phyloP scores from a whole-genome alignment of 163 green algal genomes.

The Prototheca cutis region DNA sequence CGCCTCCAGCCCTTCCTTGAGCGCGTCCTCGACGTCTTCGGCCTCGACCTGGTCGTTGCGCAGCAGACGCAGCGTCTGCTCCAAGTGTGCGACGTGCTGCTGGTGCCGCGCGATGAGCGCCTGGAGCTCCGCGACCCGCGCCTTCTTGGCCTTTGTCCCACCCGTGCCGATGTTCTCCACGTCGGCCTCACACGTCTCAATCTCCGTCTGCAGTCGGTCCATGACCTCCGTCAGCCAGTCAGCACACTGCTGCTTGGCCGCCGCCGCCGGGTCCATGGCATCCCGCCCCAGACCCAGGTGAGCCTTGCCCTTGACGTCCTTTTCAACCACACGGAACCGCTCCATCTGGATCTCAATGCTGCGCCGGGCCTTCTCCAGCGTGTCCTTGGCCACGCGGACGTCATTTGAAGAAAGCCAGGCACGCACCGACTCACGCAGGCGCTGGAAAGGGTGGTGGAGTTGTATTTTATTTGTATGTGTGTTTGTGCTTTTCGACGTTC shows the following conservation, averaged over 20 bases:
- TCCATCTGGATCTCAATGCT: constrained; percentile 4
- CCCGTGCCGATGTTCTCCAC: constrained; percentile 56
- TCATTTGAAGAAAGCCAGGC: not conserved
- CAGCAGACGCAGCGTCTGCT: constrained; percentile 85
- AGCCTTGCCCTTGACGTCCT: not conserved
- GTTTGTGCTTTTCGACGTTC: no score
- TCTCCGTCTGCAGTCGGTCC: constrained; percentile 1
- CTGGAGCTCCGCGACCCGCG: constrained; percentile 63
- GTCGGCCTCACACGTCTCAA: constrained; percentile 79
- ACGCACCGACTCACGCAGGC: not conserved
- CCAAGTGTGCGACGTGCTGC: constrained; percentile 75
- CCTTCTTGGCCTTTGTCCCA: constrained; percentile 45
- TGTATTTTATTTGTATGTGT: no score
- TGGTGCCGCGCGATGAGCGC: constrained; percentile 71
- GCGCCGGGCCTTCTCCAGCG: not conserved
- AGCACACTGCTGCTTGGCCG: not conserved
- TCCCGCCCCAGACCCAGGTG: not conserved
- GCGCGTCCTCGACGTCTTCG: constrained; percentile 24
- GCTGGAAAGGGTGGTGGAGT: no score
- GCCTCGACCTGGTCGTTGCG: constrained; percentile 79
- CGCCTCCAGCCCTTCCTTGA: constrained; percentile 23
- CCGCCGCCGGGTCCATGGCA: not conserved
- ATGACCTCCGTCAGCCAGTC: constrained; percentile 1
- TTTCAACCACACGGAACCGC: constrained; percentile 1
- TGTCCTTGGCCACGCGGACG: constrained; percentile 1